These are phyloP conservation scores for Calendula officinalis DNA, from an alignment of 129 eudicot genomes.

Conservation along the genomic window DNA sequence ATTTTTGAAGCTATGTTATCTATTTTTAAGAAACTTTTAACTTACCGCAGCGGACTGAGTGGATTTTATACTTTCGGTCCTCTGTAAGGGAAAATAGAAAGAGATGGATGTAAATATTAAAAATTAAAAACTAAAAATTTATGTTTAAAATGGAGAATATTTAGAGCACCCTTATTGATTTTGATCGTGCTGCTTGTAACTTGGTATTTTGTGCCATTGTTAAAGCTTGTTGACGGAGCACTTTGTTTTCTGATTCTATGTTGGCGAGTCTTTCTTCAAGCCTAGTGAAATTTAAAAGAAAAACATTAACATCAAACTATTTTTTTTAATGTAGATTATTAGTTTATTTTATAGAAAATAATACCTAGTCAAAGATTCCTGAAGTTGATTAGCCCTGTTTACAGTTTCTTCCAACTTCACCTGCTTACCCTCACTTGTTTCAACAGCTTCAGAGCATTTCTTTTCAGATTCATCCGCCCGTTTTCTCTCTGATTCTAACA, in stretches of 20 bases:
- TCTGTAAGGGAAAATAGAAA: constrained; percentile 41
- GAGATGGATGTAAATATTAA: constrained; percentile 24
- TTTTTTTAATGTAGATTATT: not conserved
- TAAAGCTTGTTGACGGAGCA: constrained; percentile 93
- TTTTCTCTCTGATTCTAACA: constrained; percentile 63
- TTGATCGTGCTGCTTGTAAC: constrained; percentile 56
- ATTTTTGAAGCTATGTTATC: not conserved
- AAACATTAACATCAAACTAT: not conserved
- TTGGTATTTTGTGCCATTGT: constrained; percentile 80
- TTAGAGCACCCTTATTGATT: constrained; percentile 66
- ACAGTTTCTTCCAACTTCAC: constrained; percentile 84
- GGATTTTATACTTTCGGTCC: constrained; percentile 56
- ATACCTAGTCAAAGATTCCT: constrained; percentile 78
- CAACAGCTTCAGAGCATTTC: constrained; percentile 58
- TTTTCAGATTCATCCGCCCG: constrained; percentile 71
- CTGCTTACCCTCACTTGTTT: constrained; percentile 65
- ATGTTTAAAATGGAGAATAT: constrained; percentile 19
- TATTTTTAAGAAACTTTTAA: constrained; percentile 1
- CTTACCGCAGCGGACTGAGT: constrained; percentile 48
- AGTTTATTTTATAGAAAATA: not conserved
- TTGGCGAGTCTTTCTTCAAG: constrained; percentile 73
- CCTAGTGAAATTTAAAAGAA: constrained; percentile 31
- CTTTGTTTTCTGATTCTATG: constrained; percentile 84
- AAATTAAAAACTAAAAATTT: not conserved
- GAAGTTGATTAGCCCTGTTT: constrained; percentile 66